Evolutionary conservation across 306 rosid genomes (phyloP), one percentile per base, ranked within the genome.

Genomic region (cucumber (Cucumis sativus)): DNA sequence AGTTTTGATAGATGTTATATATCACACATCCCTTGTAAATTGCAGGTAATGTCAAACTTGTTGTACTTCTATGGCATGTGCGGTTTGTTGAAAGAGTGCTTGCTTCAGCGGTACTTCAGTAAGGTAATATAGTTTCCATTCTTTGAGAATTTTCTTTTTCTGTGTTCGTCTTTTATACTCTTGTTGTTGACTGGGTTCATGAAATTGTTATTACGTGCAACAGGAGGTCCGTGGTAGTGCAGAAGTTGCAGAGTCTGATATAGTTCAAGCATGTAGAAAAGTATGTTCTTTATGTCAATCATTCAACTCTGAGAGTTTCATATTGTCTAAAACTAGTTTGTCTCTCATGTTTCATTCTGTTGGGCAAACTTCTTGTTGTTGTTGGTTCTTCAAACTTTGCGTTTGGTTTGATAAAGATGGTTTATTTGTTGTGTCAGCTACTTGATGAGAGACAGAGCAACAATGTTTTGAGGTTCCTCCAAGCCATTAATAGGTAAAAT

Each of bases 41-140:
- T 82, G 61, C 59, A 93, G 98, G 92, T 93, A 77, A 88, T 89
- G 85, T 84, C 92, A 18, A 91, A 93, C 78, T 85, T 88, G 86
- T 85, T 93, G 57, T 89, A 93, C 79, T 93, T 84, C 81, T 91
- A 93, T 82, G 98, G 96, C 83, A 89, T 86, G 87, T 91, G 97
- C 70, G 93, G 91, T 39, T 76, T 93, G 87, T 72, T 89, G 65
- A 93, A 91, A 79, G 98, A 93, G 82, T 93, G 86, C 84, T 83
- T 93, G 84, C 96, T 93, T 80, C 97, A 91, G 83, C 86, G 98
- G 28, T 91, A 91, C 82, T 93, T 93, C 86, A 91, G 98, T 88
- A 89, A 93, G 98, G 98, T 93, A 79, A 71, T 79, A 75, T 54
- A 52, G 45, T 28, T 52, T 56, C 64, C 65, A 70, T 74, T 70